These are phyloP conservation scores for Hyaloperonospora arabidopsidis DNA, from an alignment of 352 stramenopile species.

Conservation along the genomic window DNA sequence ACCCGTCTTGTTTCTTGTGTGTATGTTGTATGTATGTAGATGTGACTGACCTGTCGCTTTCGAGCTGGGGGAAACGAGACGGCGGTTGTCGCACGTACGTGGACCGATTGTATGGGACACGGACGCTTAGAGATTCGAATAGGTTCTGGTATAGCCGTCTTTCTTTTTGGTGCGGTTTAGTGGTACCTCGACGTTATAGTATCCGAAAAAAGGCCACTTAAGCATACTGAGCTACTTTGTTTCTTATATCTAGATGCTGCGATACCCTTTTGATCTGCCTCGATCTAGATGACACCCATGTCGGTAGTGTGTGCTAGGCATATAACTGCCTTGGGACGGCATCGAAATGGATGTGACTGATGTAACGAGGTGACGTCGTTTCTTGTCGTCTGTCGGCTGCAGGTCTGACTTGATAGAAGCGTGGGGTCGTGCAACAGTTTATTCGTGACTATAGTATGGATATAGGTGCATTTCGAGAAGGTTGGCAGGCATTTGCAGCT, in stretches of 20 bases:
- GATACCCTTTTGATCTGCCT: conserved; percentile 96
- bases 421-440: conserved; percentile 99
- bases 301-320: conserved; percentile 41
- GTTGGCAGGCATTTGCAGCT: conserved; percentile 91
- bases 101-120: too few species aligned
- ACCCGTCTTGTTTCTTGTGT: not conserved
- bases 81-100: too few species aligned
- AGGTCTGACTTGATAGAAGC: conserved; percentile 30
- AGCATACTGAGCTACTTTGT: too few species aligned
- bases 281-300: conserved; percentile 85
- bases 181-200: too few species aligned
- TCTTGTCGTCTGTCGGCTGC: conserved; percentile 6
- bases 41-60: not conserved
- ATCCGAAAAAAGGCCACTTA: too few species aligned
- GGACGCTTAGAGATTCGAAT: too few species aligned
- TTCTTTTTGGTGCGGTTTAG: too few species aligned
- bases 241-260: too few species aligned
- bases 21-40: too few species aligned
- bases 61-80: conserved; percentile 10
- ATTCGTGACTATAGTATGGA: conserved; percentile 98
- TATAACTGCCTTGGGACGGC: not conserved
- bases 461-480: conserved; percentile 99
- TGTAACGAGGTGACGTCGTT: conserved; percentile 96
- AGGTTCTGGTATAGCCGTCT: too few species aligned
- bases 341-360: conserved; percentile 70